A percentile compares a stretch with the other conserved stretches of the same genome.
These are phyloP conservation scores for Medicago truncatula DNA, from an alignment of 306 rosid species.

Conservation along the genomic window DNA sequence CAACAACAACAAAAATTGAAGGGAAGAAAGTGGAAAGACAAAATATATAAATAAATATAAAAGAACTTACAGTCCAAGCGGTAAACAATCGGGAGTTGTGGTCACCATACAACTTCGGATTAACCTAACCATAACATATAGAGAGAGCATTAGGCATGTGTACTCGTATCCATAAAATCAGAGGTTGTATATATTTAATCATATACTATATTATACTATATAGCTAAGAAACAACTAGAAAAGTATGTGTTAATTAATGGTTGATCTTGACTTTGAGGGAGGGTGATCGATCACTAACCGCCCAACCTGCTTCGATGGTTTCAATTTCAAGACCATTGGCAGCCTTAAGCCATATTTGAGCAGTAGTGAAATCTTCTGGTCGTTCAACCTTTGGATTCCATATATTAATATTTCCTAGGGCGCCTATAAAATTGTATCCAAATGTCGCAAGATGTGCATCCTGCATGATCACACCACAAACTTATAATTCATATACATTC, in stretches of 20 bases:
- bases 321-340: slow-evolving; percentile 51
- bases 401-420: slow-evolving; percentile 60
- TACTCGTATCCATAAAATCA: neutral
- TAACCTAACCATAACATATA: slow-evolving; percentile 47
- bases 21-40: neutral
- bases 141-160: neutral
- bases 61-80: slow-evolving; percentile 68
- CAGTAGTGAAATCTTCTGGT: slow-evolving; percentile 62
- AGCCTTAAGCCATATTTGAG: slow-evolving; percentile 62
- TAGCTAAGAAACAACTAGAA: no score
- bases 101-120: slow-evolving; percentile 67
- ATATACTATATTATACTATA: no score
- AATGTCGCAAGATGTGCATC: slow-evolving; percentile 45
- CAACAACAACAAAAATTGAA: no score
- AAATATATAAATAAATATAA: neutral
- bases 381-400: slow-evolving; percentile 65
- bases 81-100: slow-evolving; percentile 44
- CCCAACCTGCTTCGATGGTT: slow-evolving; percentile 69
- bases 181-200: no score
- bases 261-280: no score
- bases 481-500: neutral
- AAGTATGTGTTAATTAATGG: no score
- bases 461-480: slow-evolving; percentile 40
- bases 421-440: slow-evolving; percentile 63
- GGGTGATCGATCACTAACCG: neutral